These are phyloP conservation scores for Hypoxylon fuscum DNA, from an alignment of 495 filamentous ascomycete species.

Conservation along the genomic window DNA sequence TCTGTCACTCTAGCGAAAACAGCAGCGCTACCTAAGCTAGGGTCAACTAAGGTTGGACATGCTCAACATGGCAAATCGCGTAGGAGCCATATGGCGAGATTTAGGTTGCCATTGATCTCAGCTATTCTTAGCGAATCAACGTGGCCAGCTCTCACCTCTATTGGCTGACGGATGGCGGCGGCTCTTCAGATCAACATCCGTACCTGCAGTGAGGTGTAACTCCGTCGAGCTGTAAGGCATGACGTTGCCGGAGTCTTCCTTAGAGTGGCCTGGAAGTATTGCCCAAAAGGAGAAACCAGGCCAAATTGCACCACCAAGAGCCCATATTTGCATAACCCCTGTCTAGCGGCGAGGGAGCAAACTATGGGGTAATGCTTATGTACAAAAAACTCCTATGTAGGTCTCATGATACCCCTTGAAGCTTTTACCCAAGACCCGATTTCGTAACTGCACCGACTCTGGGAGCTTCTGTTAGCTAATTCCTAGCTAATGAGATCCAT, in stretches of 20 bases:
- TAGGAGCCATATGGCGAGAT: slow-evolving; percentile 30
- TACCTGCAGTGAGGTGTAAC: slow-evolving; percentile 32
- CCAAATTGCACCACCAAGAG: slow-evolving; percentile 34
- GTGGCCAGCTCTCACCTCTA: slow-evolving; percentile 7
- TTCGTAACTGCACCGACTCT: slow-evolving; percentile 43
- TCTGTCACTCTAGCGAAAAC: background rate
- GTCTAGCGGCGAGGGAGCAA: slow-evolving; percentile 41
- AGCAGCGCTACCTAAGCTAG: slow-evolving; percentile 8
- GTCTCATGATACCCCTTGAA: slow-evolving; percentile 44
- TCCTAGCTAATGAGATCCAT: slow-evolving; percentile 40
- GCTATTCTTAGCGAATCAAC: slow-evolving; percentile 28
- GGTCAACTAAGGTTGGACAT: slow-evolving; percentile 31
- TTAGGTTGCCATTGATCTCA: slow-evolving; percentile 25
- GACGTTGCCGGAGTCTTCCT: slow-evolving; percentile 18
- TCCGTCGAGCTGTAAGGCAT: slow-evolving; percentile 17
- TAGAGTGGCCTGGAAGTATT: background rate
- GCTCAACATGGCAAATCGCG: slow-evolving; percentile 34
- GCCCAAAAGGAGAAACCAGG: slow-evolving; percentile 23
- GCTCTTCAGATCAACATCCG: slow-evolving; percentile 29
- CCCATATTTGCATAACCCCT: slow-evolving; percentile 28
- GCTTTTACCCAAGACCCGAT: slow-evolving; percentile 34
- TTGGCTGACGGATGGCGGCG: slow-evolving; percentile 30
- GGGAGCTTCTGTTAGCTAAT: slow-evolving; percentile 36
- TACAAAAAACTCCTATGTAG: slow-evolving; percentile 41
- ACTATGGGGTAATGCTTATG: slow-evolving; percentile 52